Evolutionary conservation across 2,329 filamentous ascomycete species (phyloP), one percentile per base, ranked within the genome.

Genomic region (Volutella citrinella): DNA sequence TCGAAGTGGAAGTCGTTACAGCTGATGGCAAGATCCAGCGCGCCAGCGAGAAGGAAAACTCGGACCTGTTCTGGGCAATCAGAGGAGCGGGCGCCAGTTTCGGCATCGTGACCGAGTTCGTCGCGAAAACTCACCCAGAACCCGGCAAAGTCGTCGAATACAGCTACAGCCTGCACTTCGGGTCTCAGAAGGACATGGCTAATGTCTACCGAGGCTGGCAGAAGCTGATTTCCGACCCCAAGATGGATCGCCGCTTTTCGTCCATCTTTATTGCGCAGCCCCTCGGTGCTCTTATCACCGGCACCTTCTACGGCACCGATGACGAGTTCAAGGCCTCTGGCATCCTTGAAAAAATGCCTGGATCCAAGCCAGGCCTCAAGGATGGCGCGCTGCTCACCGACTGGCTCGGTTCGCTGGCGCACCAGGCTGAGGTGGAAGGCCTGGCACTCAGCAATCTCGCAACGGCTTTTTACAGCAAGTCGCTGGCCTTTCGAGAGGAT

Each of bases 341-440:
- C 1, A 76, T 80, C 16, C 58, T 64, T 3, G 50, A 56, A 14
- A 64, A 57, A 34, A 67, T 80, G 4, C 74, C 75, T 4, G 38
- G 39, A 17, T 28, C 30, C 15, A 15, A 23, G 2, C 47, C 51
- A 8, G 61, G 54, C 10, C 54, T 63, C 6, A 54, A 53, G 10
- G 45, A 64, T 5, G 64, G 70, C 9, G 48, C 77, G 6, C 66
- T 72, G n/a, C 45, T 79, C 15, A 69, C 72, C 24, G 76, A 83
- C 59, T 87, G 80, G 79, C 61, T 84, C 14, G 78, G 68, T 7
- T 65, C 79, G 28, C 61, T 84, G 6, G 65, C 69, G 1, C 65
- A 74, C 26, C 65, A 71, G 38, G 73, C 70, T 10, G 66, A 78
- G 40, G 63, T 67, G 22, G 65, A 66, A 10, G 69, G 59, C 0